Percentiles rank a stretch among this genome's conserved stretches.
Conservation (phyloP, 306 rosid genomes). For the Rubus idaeus region DNA sequence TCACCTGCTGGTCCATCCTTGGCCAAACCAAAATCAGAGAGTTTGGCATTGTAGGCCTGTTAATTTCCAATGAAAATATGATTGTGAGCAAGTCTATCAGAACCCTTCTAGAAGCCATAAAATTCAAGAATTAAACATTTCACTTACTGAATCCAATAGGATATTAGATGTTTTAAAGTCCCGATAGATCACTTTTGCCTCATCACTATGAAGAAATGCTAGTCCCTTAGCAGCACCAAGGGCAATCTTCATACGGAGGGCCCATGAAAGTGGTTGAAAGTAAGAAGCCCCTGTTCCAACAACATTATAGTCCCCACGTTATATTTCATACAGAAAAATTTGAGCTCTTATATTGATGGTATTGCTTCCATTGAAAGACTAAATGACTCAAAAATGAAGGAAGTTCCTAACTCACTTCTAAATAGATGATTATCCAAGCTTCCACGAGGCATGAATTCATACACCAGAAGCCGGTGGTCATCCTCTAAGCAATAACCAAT, state of each 20-base stretch:
- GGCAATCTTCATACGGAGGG: constrained; percentile 75
- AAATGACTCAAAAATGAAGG: constrained; percentile 11
- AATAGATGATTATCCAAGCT: constrained; percentile 95
- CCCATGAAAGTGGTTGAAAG: constrained; percentile 93
- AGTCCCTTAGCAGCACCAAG: constrained; percentile 92
- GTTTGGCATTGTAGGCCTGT: constrained; percentile 78
- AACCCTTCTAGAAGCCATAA: not conserved
- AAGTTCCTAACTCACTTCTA: constrained; percentile 67
- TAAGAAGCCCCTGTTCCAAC: constrained; percentile 67
- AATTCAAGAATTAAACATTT: constrained; percentile 15
- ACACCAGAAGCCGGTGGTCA: constrained; percentile 89
- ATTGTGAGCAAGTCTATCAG: constrained; percentile 24
- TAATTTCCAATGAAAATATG: constrained; percentile 6
- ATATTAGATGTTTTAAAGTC: constrained; percentile 87
- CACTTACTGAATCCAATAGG: constrained; percentile 71
- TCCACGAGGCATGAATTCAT: constrained; percentile 80
- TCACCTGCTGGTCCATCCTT: constrained; percentile 91
- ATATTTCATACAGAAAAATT: constrained; percentile 12
- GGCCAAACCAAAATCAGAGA: constrained; percentile 97
- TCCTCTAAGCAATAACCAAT: constrained; percentile 97
- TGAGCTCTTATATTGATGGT: constrained; percentile 10
- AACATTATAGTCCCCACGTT: constrained; percentile 14
- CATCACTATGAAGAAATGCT: constrained; percentile 91
- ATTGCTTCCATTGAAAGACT: constrained; percentile 8
- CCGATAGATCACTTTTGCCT: constrained; percentile 88